Conservation (phyloP, 768 basidiomycete genomes). For the Pholiota conissans region DNA sequence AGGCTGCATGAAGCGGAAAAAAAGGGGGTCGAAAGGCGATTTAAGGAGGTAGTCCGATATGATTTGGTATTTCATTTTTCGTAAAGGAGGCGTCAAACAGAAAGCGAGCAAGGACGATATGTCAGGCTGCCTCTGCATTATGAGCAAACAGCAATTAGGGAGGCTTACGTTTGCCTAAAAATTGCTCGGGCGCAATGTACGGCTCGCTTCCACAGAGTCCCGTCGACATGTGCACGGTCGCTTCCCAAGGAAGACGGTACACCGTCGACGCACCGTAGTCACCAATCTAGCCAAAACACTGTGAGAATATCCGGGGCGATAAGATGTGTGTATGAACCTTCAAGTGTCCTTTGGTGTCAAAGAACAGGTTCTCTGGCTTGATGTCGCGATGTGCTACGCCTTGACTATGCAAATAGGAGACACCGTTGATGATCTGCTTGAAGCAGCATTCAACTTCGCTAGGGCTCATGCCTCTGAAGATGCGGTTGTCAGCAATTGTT, state of each 20-base stretch:
- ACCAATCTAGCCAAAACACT: conserved; percentile 65
- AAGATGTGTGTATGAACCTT: conserved; percentile 59
- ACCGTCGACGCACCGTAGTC: conserved; percentile 99
- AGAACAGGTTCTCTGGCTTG: conserved; percentile 97
- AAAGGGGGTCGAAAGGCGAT: neutral
- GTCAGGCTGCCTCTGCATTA: conserved; percentile 30
- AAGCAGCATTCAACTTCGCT: conserved; percentile 97
- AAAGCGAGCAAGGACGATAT: conserved; percentile 20
- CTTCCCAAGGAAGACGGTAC: conserved; percentile 97
- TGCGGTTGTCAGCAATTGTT: neutral
- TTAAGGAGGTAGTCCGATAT: too few relatives aligned
- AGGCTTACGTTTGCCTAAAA: conserved; percentile 90
- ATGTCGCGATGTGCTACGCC: conserved; percentile 98
- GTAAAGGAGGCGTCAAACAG: neutral
- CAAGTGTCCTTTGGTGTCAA: conserved; percentile 88
- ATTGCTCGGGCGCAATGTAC: conserved; percentile 98
- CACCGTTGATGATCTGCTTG: conserved; percentile 90
- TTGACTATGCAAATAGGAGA: conserved; percentile 91
- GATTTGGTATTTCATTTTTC: conserved; percentile 3
- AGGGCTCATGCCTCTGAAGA: conserved; percentile 65
- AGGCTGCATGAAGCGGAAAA: conserved; percentile 57
- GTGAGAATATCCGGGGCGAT: neutral
- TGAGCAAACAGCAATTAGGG: conserved; percentile 25
- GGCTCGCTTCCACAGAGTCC: conserved; percentile 97
- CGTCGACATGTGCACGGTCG: conserved; percentile 94